Conservation (phyloP, 2,329 filamentous ascomycete genomes). For the Dothideomycetidae sp. region DNA sequence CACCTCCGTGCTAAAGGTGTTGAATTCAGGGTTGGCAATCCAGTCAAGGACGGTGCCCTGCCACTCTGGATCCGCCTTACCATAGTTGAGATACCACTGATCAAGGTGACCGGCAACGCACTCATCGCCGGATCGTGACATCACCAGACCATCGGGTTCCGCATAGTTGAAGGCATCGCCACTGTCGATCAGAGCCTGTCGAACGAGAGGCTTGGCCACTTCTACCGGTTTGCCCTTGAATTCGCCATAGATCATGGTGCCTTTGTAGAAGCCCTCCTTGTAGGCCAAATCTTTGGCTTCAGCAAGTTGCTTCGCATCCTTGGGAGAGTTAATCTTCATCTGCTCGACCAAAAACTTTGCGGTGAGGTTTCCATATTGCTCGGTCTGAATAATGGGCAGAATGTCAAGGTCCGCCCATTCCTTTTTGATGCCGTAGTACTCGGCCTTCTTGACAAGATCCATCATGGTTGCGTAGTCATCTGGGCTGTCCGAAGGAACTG, state of each 20-base stretch:
- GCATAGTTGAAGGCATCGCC: conserved; percentile 81
- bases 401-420: conserved; percentile 92
- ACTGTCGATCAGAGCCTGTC: conserved; percentile 59
- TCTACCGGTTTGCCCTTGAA: conserved; percentile 80
- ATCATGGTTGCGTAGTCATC: conserved; percentile 85
- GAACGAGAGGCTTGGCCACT: conserved; percentile 72
- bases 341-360: conserved; percentile 76
- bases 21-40: conserved; percentile 54
- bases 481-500: conserved; percentile 85
- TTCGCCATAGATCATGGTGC: conserved; percentile 73
- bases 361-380: conserved; percentile 70
- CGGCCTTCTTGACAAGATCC: conserved; percentile 86
- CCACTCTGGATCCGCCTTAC: conserved; percentile 62
- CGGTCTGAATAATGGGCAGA: conserved; percentile 76
- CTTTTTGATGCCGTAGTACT: conserved; percentile 91
- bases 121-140: conserved; percentile 78
- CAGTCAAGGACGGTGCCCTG: conserved; percentile 58
- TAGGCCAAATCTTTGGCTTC: conserved; percentile 95
- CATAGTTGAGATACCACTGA: conserved; percentile 98
- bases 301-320: conserved; percentile 78
- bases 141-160: conserved; percentile 80
- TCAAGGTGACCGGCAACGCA: conserved; percentile 88
- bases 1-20: conserved; percentile 56
- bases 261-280: conserved; percentile 95
- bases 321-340: conserved; percentile 92